Percentiles rank a stretch among this genome's conserved stretches.
Conservation (phyloP, 805 yeast species). For the Lachancea cidri region DNA sequence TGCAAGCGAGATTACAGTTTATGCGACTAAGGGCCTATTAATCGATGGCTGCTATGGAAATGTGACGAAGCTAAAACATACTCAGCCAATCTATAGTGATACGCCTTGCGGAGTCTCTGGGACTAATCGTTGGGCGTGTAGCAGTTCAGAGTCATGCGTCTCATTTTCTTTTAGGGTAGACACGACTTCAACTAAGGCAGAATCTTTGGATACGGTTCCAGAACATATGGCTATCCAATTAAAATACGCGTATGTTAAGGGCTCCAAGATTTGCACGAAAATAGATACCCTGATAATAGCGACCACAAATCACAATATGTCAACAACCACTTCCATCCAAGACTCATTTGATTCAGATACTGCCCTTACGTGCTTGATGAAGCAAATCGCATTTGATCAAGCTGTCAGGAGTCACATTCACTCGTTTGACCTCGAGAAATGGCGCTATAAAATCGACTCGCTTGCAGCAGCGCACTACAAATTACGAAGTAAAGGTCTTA, state of each 20-base stretch:
- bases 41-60: conserved; percentile 14
- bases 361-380: conserved; percentile 12
- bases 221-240: conserved; percentile 11
- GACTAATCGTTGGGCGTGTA: conserved; percentile 12
- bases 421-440: conserved; percentile 5
- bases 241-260: conserved; percentile 6
- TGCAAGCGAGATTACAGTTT: conserved; percentile 3
- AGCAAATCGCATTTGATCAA: conserved; percentile 10
- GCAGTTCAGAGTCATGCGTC: conserved; percentile 1
- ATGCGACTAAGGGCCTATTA: conserved; percentile 4
- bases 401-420: conserved; percentile 4
- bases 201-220: conserved; percentile 11
- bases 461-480: conserved; percentile 7
- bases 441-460: conserved; percentile 10
- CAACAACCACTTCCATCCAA: conserved; percentile 2
- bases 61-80: conserved; percentile 3
- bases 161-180: conserved; percentile 12
- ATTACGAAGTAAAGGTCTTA: background rate
- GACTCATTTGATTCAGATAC: conserved; percentile 5
- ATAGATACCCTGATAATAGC: conserved; percentile 11
- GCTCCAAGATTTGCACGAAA: conserved; percentile 3
- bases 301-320: conserved; percentile 8
- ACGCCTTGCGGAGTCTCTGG: conserved; percentile 14
- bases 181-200: conserved; percentile 11
- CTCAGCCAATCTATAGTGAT: conserved; percentile 11